Conservation (phyloP, 1,284 basidiomycete genomes). For the Takashimella tepidaria region DNA sequence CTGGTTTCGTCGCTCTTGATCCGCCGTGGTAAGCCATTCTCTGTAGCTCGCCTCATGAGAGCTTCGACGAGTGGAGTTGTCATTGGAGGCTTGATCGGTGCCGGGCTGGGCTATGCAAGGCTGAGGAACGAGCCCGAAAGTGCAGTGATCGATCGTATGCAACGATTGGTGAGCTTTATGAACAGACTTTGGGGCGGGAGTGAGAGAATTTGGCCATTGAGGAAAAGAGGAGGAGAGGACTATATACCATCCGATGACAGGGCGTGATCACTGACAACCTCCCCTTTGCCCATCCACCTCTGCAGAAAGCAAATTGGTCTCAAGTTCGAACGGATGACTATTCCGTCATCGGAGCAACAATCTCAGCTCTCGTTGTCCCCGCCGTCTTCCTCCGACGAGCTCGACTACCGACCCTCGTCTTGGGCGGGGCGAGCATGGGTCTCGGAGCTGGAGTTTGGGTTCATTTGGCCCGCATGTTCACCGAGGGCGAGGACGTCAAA, state of each 20-base stretch:
- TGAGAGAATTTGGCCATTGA: background rate
- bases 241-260: background rate
- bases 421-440: conserved; percentile 42
- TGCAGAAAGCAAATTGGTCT: conserved; percentile 26
- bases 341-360: conserved; percentile 40
- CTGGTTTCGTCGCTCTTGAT: conserved; percentile 26
- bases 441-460: conserved; percentile 38
- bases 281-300: no score
- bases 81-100: conserved; percentile 23
- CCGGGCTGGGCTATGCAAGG: conserved; percentile 24
- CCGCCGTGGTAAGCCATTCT: conserved; percentile 25
- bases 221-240: no score
- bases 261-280: background rate
- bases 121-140: conserved; percentile 25
- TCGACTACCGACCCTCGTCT: conserved; percentile 26
- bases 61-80: conserved; percentile 15
- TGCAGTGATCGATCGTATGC: conserved; percentile 28
- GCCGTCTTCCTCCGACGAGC: conserved; percentile 42
- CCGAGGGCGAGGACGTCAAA: conserved; percentile 31
- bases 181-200: background rate
- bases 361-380: conserved; percentile 37
- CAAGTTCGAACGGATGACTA: conserved; percentile 45
- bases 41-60: conserved; percentile 28
- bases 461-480: conserved; percentile 30
- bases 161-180: conserved; percentile 30